Evolutionary conservation across 78 protist genomes (phyloP).

Genomic region (Bigelowiella natans): DNA sequence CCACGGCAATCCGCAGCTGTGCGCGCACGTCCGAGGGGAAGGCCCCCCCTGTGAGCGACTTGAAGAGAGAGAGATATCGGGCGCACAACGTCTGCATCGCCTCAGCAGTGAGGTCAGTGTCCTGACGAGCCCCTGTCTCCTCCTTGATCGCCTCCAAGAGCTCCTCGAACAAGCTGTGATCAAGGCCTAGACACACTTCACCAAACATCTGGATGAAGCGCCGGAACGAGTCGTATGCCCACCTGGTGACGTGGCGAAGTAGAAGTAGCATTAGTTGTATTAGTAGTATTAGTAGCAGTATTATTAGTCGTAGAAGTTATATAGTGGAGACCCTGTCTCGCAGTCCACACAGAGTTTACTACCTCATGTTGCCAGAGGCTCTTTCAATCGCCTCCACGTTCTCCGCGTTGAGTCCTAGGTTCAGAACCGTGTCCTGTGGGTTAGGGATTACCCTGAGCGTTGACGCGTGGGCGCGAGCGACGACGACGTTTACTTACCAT

Average conservation of each 20-base stretch:
- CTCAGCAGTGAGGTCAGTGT: conserved; percentile 41
- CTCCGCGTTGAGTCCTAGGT: conserved; percentile 52
- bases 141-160: conserved; percentile 27
- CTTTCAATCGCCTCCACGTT: conserved; percentile 22
- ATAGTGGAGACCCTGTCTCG: too few relatives aligned
- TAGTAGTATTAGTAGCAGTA: neutral
- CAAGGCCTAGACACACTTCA: conserved; percentile 33
- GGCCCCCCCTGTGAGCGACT: too few relatives aligned
- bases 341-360: neutral
- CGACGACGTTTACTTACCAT: too few relatives aligned
- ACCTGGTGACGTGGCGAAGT: conserved; percentile 54
- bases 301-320: neutral
- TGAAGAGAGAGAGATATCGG: too few relatives aligned
- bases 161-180: conserved; percentile 41
- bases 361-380: conserved; percentile 31
- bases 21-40: conserved; percentile 58
- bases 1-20: conserved; percentile 27
- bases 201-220: conserved; percentile 60
- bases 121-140: neutral
- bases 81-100: conserved; percentile 22
- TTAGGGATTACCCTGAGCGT: too few relatives aligned
- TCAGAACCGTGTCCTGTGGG: conserved; percentile 60
- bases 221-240: conserved; percentile 60
- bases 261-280: conserved; percentile 40
- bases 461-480: too few relatives aligned